phyloP scores from a whole-genome alignment of 306 rosid species.

The Alnus rubra region DNA sequence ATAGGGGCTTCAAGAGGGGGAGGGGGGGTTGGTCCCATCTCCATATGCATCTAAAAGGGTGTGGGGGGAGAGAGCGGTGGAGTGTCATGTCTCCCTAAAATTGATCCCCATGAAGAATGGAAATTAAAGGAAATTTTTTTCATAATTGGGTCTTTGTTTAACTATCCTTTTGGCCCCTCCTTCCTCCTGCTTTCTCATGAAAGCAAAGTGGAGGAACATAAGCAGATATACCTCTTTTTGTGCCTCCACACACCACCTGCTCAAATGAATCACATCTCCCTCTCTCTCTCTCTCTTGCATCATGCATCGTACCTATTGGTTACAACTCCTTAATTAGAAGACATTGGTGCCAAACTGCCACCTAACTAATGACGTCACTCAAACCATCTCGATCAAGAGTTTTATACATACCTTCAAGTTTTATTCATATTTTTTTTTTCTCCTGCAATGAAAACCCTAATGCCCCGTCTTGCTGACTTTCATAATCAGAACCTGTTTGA shows the following conservation, averaged over 20 bases:
- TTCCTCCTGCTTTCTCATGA: constrained; percentile 28
- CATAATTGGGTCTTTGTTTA: constrained; percentile 68
- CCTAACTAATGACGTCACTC: constrained; percentile 7
- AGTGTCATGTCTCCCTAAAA: constrained; percentile 62
- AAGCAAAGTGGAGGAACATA: constrained; percentile 57
- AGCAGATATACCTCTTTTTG: constrained; percentile 34
- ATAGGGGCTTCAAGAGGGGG: constrained; percentile 27
- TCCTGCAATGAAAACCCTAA: not conserved
- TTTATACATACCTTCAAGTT: no score
- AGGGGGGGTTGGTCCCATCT: constrained; percentile 50
- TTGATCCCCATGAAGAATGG: constrained; percentile 65
- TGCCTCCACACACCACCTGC: constrained; percentile 60
- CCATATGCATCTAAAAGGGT: constrained; percentile 72
- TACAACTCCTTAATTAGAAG: constrained; percentile 36
- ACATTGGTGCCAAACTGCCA: constrained; percentile 34
- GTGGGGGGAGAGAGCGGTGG: constrained; percentile 52
- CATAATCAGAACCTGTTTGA: no score
- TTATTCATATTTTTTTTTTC: no score
- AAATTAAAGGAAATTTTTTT: constrained; percentile 33
- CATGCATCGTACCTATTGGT: constrained; percentile 36
- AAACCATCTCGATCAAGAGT: not conserved
- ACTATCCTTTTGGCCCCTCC: constrained; percentile 41
- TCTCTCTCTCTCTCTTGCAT: constrained; percentile 22
- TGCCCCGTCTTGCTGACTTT: constrained; percentile 13
- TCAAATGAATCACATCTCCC: constrained; percentile 35